A percentile compares a stretch with the other conserved stretches of the same genome.
These are phyloP conservation scores for Didymella exigua DNA, from an alignment of 2,329 filamentous ascomycete genomes.

Conservation along the genomic window DNA sequence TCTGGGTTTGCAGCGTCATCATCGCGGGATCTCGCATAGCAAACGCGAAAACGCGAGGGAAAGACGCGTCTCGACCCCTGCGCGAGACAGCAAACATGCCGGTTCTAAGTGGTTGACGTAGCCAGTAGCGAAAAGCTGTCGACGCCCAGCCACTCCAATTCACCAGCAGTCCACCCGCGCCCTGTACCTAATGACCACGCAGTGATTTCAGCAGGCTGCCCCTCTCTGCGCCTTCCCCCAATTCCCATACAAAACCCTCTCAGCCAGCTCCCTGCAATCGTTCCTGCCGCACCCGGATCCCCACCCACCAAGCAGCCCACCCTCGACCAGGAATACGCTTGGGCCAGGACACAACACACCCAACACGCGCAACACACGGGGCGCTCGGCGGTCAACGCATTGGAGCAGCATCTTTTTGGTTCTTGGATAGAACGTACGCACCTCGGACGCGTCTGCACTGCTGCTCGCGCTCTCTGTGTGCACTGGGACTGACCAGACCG, in stretches of 20 bases:
- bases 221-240: constrained; percentile 2
- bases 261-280: constrained; percentile 7
- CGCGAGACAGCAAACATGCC: constrained; percentile 9
- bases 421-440: constrained; percentile 18
- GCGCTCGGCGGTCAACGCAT: constrained; percentile 14
- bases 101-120: constrained; percentile 17
- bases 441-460: constrained; percentile 4
- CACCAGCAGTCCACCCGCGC: constrained; percentile 8
- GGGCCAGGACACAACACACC: constrained; percentile 4
- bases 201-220: constrained; percentile 9
- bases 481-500: neutral
- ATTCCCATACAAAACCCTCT: constrained; percentile 8
- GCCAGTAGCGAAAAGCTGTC: constrained; percentile 12
- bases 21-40: neutral
- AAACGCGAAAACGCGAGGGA: constrained; percentile 7
- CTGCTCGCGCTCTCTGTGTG: neutral
- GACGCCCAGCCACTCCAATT: constrained; percentile 16
- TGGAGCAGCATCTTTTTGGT: constrained; percentile 13
- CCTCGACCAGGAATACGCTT: constrained; percentile 2
- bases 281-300: constrained; percentile 8
- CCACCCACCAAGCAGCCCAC: neutral
- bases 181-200: neutral
- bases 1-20: neutral
- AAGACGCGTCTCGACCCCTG: constrained; percentile 18
- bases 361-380: too few relatives aligned